phyloP scores from a whole-genome alignment of 306 rosid genomes.

The Pueraria montana region DNA sequence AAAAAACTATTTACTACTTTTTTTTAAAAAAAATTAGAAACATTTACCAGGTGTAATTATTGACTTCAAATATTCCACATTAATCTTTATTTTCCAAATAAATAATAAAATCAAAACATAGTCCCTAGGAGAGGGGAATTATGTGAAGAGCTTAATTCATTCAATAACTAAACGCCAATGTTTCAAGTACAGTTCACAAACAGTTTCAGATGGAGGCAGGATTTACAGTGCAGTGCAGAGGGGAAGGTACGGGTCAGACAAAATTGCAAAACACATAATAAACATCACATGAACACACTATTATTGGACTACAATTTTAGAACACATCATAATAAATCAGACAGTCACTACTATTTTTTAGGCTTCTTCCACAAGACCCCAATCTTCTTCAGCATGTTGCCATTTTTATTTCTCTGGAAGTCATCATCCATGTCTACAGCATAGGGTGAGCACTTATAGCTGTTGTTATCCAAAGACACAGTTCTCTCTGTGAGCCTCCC shows the following conservation, averaged over 20 bases:
- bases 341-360: conserved; percentile 60
- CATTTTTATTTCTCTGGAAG: conserved; percentile 88
- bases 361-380: conserved; percentile 99
- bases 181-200: conserved; percentile 41
- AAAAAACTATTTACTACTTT: no score
- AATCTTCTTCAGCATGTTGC: conserved; percentile 94
- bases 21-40: no score
- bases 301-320: conserved; percentile 21
- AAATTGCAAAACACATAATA: conserved; percentile 30
- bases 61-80: no score
- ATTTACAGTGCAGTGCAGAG: conserved; percentile 57
- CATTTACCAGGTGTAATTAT: no score
- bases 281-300: conserved; percentile 31
- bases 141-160: conserved; percentile 10
- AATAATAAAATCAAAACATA: no score
- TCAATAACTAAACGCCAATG: conserved; percentile 28
- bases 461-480: conserved; percentile 72
- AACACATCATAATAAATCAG: conserved; percentile 6
- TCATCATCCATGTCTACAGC: conserved; percentile 80
- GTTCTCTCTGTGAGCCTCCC: conserved; percentile 84
- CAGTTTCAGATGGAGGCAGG: conserved; percentile 23
- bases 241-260: neutral
- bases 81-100: no score
- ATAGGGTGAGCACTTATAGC: conserved; percentile 73
- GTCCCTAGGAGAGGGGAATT: no score